Evolutionary conservation across 1,284 basidiomycete species (phyloP).

Genomic region (Boletellus sp.): DNA sequence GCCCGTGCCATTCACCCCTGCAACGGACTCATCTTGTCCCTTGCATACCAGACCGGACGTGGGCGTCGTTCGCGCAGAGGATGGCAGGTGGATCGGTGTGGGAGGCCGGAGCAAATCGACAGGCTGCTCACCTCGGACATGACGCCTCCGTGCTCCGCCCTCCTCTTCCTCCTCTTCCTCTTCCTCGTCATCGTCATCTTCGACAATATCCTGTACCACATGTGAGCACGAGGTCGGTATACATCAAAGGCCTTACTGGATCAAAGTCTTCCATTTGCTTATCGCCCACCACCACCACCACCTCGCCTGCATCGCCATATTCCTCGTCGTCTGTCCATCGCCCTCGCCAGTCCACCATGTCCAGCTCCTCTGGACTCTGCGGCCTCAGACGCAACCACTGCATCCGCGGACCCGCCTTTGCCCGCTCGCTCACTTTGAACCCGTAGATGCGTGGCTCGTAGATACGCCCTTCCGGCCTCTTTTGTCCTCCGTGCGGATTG

Average conservation of each 20-base stretch:
- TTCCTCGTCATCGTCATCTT: conserved; percentile 59
- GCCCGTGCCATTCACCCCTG: conserved; percentile 27
- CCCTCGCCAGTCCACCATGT: conserved; percentile 83
- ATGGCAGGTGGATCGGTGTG: conserved; percentile 34
- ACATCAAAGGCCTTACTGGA: conserved; percentile 47
- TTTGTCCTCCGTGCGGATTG: conserved; percentile 85
- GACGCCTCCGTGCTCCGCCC: conserved; percentile 38
- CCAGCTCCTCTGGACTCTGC: conserved; percentile 74
- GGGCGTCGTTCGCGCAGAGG: conserved; percentile 49
- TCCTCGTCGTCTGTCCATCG: conserved; percentile 81
- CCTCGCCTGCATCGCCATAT: conserved; percentile 56
- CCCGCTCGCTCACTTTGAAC: conserved; percentile 79
- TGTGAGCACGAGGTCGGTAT: conserved; percentile 7
- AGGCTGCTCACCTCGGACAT: conserved; percentile 32
- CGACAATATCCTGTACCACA: conserved; percentile 27
- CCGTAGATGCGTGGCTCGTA: conserved; percentile 95
- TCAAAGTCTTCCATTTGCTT: conserved; percentile 82
- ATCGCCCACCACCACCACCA: conserved; percentile 61
- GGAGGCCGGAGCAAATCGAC: conserved; percentile 31
- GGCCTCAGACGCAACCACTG: conserved; percentile 90
- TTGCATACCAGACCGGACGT: conserved; percentile 37
- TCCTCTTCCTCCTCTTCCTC: conserved; percentile 57
- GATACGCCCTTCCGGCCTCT: conserved; percentile 78
- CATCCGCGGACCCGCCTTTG: conserved; percentile 93
- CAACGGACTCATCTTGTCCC: conserved; percentile 32